Evolutionary conservation across 2,329 filamentous ascomycete genomes (phyloP).

Genomic region (Ophiostoma sp.): DNA sequence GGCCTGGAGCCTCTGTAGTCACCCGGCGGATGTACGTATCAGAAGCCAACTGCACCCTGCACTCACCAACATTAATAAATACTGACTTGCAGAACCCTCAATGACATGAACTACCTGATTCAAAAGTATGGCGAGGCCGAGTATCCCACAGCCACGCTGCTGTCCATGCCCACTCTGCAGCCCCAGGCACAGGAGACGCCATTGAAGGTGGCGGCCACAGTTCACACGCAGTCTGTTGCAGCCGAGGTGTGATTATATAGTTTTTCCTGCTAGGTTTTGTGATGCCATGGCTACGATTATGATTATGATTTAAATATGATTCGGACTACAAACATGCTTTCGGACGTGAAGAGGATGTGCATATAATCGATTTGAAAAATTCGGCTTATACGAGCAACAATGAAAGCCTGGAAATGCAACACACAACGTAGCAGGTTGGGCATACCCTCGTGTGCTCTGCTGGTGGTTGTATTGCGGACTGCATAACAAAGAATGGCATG

Average conservation of each 20-base stretch:
- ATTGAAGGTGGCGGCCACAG: neutral
- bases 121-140: neutral
- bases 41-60: no score
- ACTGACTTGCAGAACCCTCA: neutral
- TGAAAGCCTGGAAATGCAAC: no score
- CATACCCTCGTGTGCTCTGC: no score
- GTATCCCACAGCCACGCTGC: neutral
- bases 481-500: neutral
- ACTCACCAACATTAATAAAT: no score
- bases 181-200: neutral
- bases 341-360: no score
- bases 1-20: neutral
- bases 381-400: no score
- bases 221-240: neutral
- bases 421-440: no score
- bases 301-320: neutral
- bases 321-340: no score
- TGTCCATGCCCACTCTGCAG: neutral
- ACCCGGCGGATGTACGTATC: neutral
- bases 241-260: neutral
- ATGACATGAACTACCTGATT: neutral
- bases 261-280: neutral
- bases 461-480: neutral
- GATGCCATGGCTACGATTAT: neutral
- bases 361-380: no score